Evolutionary conservation across 2,329 filamentous ascomycete genomes (phyloP).

Genomic region (Alternaria novae-zelandiae): DNA sequence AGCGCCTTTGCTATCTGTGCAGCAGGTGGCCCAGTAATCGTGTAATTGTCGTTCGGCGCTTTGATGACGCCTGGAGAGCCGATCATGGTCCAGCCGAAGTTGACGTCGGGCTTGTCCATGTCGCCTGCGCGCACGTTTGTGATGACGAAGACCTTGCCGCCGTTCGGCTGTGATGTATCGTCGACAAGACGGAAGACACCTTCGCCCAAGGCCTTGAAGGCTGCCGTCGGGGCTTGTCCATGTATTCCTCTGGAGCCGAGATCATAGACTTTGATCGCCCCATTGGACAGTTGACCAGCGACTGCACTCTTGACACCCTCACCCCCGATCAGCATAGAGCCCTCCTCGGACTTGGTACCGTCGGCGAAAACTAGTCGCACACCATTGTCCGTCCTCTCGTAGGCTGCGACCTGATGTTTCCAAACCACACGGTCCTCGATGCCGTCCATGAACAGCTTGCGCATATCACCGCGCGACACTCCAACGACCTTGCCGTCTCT

Average conservation of each 20-base stretch:
- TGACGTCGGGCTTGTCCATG: slow-evolving; percentile 62
- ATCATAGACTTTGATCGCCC: slow-evolving; percentile 67
- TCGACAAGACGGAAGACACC: slow-evolving; percentile 67
- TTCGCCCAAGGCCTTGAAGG: slow-evolving; percentile 67
- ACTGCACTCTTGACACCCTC: slow-evolving; percentile 69
- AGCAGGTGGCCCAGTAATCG: slow-evolving; percentile 63
- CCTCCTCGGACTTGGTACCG: slow-evolving; percentile 64
- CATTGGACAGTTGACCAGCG: slow-evolving; percentile 64
- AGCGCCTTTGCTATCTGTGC: slow-evolving; percentile 65
- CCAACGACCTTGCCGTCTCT: slow-evolving; percentile 66
- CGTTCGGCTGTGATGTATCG: slow-evolving; percentile 51
- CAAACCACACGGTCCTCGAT: slow-evolving; percentile 64
- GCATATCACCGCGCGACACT: slow-evolving; percentile 69
- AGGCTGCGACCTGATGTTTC: slow-evolving; percentile 63
- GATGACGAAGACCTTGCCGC: slow-evolving; percentile 60
- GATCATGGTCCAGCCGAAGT: slow-evolving; percentile 70
- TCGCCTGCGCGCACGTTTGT: slow-evolving; percentile 69
- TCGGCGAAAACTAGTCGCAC: slow-evolving; percentile 66
- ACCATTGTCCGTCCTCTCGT: slow-evolving; percentile 62
- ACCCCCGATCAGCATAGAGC: slow-evolving; percentile 65
- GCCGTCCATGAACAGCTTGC: slow-evolving; percentile 63
- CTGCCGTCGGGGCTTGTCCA: slow-evolving; percentile 67
- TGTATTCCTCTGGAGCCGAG: slow-evolving; percentile 69
- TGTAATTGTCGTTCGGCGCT: slow-evolving; percentile 65
- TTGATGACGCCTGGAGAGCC: slow-evolving; percentile 64